Evolutionary conservation across 2,329 filamentous ascomycete species (phyloP).

Genomic region (Scorias spongiosa): DNA sequence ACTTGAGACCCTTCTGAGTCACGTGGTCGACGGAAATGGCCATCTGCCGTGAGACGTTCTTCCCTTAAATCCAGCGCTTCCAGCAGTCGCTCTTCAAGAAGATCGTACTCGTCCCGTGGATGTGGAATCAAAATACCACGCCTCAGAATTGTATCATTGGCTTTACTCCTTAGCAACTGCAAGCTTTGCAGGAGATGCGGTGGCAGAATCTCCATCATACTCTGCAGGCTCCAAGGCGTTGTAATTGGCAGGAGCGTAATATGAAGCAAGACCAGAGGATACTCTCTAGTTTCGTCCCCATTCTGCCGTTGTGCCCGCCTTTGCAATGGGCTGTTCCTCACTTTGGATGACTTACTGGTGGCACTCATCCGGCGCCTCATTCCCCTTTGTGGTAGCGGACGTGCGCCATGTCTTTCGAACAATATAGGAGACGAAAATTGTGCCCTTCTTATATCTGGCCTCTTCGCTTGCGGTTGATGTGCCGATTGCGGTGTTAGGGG

Average conservation of each 20-base stretch:
- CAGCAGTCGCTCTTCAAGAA: slow-evolving; percentile 61
- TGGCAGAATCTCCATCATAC: slow-evolving; percentile 37
- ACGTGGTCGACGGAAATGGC: slow-evolving; percentile 52
- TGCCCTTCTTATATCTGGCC: slow-evolving; percentile 41
- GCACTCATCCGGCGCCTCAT: slow-evolving; percentile 33
- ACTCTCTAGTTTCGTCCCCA: slow-evolving; percentile 9
- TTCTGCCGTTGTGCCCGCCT: slow-evolving; percentile 20
- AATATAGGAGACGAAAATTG: slow-evolving; percentile 55
- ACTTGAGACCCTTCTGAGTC: slow-evolving; percentile 24
- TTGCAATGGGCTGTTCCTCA: slow-evolving; percentile 41
- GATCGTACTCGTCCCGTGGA: slow-evolving; percentile 64
- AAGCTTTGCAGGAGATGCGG: slow-evolving; percentile 41
- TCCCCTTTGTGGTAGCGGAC: slow-evolving; percentile 8
- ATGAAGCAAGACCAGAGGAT: slow-evolving; percentile 63
- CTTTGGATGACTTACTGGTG: slow-evolving; percentile 9
- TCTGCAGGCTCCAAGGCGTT: slow-evolving; percentile 41
- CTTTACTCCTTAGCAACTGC: slow-evolving; percentile 52
- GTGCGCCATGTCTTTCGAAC: slow-evolving; percentile 36
- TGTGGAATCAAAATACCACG: slow-evolving; percentile 62
- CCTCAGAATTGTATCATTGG: slow-evolving; percentile 58
- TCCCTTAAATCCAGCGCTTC: slow-evolving; percentile 59
- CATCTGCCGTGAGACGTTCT: slow-evolving; percentile 57
- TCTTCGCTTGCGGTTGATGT: slow-evolving; percentile 51
- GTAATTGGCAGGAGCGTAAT: slow-evolving; percentile 59
- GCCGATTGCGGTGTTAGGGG: slow-evolving; percentile 25